A percentile compares a stretch with the other conserved stretches of the same genome.
Conservation (phyloP, 352 stramenopile species). For the Globisporangium orthogonon region DNA sequence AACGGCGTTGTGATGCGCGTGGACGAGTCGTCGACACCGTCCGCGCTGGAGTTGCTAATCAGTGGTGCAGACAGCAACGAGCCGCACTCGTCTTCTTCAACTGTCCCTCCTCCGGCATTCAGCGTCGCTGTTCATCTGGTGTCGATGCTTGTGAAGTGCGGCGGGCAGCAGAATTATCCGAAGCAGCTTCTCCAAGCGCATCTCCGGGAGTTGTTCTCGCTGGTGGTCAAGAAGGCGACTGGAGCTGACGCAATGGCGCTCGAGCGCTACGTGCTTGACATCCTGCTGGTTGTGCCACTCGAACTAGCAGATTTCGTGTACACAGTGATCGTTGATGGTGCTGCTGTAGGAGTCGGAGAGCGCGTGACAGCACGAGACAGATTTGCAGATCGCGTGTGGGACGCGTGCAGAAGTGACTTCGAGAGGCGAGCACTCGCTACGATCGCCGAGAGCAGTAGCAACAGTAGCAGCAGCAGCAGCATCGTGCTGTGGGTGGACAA, state of each 20-base stretch:
- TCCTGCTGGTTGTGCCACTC: conserved; percentile 38
- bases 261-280: conserved; percentile 39
- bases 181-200: conserved; percentile 63
- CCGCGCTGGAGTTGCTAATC: conserved; percentile 29
- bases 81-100: neutral
- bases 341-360: neutral
- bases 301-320: conserved; percentile 53
- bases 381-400: conserved; percentile 25
- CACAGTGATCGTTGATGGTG: conserved; percentile 26
- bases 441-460: conserved; percentile 13
- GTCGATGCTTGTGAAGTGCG: conserved; percentile 60
- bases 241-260: neutral
- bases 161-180: conserved; percentile 44
- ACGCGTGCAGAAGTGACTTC: conserved; percentile 22
- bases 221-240: neutral
- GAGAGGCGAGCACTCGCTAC: conserved; percentile 24
- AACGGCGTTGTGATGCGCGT: conserved; percentile 54
- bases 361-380: conserved; percentile 8
- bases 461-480: neutral
- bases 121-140: conserved; percentile 46
- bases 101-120: neutral
- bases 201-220: conserved; percentile 30
- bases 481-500: conserved; percentile 1
- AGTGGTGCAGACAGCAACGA: neutral
- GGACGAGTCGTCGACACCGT: conserved; percentile 47